phyloP scores from a whole-genome alignment of 2,329 filamentous ascomycete species.

The Dothistroma pini region DNA sequence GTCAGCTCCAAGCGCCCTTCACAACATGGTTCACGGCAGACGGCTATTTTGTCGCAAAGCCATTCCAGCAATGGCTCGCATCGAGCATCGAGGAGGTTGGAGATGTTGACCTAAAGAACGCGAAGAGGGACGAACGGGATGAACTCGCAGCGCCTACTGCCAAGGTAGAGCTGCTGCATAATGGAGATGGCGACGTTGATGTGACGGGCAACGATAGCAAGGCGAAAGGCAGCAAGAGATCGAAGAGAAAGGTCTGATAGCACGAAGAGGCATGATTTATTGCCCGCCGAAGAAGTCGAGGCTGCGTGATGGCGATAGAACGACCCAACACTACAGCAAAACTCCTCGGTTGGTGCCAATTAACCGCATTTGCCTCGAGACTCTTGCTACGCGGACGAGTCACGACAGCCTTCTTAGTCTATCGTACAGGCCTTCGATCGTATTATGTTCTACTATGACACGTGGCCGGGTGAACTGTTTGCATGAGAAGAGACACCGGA shows the following conservation, averaged over 20 bases:
- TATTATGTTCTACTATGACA: background rate
- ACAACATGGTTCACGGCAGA: slow-evolving; percentile 69
- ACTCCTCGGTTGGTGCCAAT: background rate
- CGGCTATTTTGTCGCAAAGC: slow-evolving; percentile 68
- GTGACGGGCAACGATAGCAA: slow-evolving; percentile 21
- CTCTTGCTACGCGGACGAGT: background rate
- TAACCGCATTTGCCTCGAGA: background rate
- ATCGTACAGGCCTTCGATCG: background rate
- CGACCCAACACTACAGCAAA: background rate
- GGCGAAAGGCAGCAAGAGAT: slow-evolving; percentile 27
- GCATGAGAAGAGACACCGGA: too few species aligned
- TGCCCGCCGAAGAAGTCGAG: background rate
- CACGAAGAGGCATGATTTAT: background rate
- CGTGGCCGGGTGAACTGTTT: too few species aligned
- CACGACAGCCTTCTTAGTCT: background rate
- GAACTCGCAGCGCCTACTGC: slow-evolving; percentile 24
- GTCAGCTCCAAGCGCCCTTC: slow-evolving; percentile 63
- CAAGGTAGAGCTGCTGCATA: slow-evolving; percentile 12
- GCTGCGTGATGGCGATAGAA: background rate
- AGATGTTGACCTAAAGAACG: slow-evolving; percentile 57
- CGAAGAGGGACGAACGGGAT: slow-evolving; percentile 39
- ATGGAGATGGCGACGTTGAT: slow-evolving; percentile 11
- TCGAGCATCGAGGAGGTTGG: slow-evolving; percentile 64
- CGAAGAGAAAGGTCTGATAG: slow-evolving; percentile 23
- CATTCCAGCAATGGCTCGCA: slow-evolving; percentile 76